Conservation (phyloP, 495 filamentous ascomycete genomes). For the Sordaria brevicollis region DNA sequence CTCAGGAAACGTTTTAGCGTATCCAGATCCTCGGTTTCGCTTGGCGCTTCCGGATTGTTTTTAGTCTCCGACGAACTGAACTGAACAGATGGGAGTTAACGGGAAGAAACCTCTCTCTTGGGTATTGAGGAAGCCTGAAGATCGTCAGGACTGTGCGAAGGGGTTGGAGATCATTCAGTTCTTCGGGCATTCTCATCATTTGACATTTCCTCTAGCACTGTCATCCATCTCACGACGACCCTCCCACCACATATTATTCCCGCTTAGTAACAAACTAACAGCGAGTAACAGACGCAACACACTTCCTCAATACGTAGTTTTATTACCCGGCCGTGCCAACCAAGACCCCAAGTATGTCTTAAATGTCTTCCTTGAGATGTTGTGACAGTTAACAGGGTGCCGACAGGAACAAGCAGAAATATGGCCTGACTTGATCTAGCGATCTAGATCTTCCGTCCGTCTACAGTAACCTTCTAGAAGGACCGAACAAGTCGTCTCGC, state of each 20-base stretch:
- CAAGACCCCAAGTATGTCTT: background rate
- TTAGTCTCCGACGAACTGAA: background rate
- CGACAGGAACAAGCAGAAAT: background rate
- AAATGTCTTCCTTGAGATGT: background rate
- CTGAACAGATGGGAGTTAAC: background rate
- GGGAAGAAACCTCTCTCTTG: background rate
- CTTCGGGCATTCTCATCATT: background rate
- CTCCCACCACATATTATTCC: background rate
- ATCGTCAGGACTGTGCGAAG: background rate
- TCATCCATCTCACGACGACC: background rate
- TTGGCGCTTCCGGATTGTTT: background rate
- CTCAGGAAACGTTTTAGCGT: background rate
- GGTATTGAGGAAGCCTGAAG: background rate
- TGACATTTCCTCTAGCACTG: background rate
- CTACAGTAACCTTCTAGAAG: background rate
- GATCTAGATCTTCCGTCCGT: background rate
- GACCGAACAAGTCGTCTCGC: background rate
- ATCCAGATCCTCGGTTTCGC: background rate
- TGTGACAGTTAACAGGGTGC: background rate
- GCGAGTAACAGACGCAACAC: background rate
- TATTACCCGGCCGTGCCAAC: background rate
- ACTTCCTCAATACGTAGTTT: background rate
- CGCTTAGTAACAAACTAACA: too few species aligned
- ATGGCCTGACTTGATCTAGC: background rate
- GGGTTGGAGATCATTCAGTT: background rate